phyloP scores from a whole-genome alignment of 495 filamentous ascomycete genomes.

The Penicillium soppii region DNA sequence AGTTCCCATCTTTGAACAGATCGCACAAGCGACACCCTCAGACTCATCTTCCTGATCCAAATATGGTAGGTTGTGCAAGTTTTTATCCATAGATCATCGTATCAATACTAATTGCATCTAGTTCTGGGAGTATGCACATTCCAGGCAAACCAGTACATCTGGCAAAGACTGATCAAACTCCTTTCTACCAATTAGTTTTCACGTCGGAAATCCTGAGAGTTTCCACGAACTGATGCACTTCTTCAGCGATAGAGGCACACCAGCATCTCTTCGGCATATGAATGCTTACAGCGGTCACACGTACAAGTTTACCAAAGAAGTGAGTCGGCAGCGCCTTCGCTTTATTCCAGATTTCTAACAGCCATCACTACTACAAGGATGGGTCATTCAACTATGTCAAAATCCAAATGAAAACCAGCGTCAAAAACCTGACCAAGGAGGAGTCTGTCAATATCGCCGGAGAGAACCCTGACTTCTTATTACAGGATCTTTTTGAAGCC shows the following conservation, averaged over 20 bases:
- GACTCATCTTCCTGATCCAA: conserved; percentile 48
- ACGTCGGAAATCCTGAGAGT: conserved; percentile 60
- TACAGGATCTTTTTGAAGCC: conserved; percentile 34
- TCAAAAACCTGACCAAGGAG: conserved; percentile 55
- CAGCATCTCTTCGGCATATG: conserved; percentile 57
- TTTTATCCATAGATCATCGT: background rate
- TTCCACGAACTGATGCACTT: conserved; percentile 63
- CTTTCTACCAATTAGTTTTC: too few species aligned
- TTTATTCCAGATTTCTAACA: too few species aligned
- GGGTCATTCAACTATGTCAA: conserved; percentile 63
- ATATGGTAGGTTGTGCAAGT: conserved; percentile 36
- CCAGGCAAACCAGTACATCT: conserved; percentile 11
- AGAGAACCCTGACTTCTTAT: conserved; percentile 41
- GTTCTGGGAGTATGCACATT: conserved; percentile 59
- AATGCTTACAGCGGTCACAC: conserved; percentile 68
- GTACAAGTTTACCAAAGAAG: conserved; percentile 63
- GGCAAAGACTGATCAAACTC: too few species aligned
- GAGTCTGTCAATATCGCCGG: conserved; percentile 55
- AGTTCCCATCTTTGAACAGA: conserved; percentile 55
- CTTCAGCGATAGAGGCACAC: conserved; percentile 65
- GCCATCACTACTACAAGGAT: conserved; percentile 41
- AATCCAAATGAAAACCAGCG: conserved; percentile 65
- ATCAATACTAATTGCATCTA: conserved; percentile 2
- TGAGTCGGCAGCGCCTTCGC: too few species aligned
- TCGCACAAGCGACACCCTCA: conserved; percentile 51